Evolutionary conservation across 371 early-diverging fungal species (phyloP), one percentile per base, ranked within the genome.

Genomic region (Mortierella sp.): DNA sequence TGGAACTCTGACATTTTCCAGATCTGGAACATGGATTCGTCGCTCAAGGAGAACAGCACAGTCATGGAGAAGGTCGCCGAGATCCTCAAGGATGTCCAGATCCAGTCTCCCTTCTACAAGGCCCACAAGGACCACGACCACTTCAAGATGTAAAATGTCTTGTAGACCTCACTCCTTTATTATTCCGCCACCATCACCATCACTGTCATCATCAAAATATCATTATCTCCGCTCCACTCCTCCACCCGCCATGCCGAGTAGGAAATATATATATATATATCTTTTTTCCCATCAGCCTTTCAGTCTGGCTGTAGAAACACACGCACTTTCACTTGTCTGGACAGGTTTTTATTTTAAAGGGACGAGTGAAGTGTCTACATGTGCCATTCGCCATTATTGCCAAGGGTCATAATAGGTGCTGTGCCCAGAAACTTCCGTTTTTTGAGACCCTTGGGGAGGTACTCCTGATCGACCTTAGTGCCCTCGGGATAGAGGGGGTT

Each of bases 401-500:
- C 71, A 19, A 70, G 71, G 0, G 53, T 71, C 73, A 77, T 77
- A 26, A 74, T 71, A 9, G 71, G 78, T 24, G 75, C 40, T 44
- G 77, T 69, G n/a, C 83, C 88, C 40, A 95, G 79, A 76, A 93
- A 95, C 31, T 88, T 86, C 24, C 80, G 72, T 45, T 74, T 78
- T 68, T 86, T 83, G n/a, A 94, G 65, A 39, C 89, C 92, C 29
- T 88, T 90, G 11, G 96, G 96, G 2, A 96, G 85, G 85, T 95
- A 96, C 5, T 89, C 90, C 71, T 96, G 96, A 8, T 95, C 91
- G 0, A 95, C 91, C 5, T 53, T 53, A 1, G 53, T 64, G 26
- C 83, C 82, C n/a, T 65, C 72, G 0, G 93, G 93, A 70, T 88
- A 93, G 73, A 92, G 93, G 5, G 97, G 96, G 77, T 94, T 95